Percentiles rank a stretch among this genome's conserved stretches.
Conservation (phyloP, 164 flowering plant genomes). For the Tetracentron sinense region DNA sequence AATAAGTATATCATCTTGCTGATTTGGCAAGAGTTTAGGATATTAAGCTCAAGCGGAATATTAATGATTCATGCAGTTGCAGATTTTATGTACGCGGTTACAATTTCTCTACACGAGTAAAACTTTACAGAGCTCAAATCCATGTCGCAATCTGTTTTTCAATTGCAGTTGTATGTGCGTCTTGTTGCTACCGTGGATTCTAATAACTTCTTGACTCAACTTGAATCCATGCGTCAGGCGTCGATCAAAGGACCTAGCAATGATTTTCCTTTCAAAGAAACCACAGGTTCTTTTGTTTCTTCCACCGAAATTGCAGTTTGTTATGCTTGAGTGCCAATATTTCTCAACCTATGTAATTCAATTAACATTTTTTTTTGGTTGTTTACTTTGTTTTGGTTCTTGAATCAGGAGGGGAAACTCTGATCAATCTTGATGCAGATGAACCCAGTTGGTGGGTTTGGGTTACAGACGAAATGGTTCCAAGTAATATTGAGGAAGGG, state of each 20-base stretch:
- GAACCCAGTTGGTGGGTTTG: constrained; percentile 96
- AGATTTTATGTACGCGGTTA: not conserved
- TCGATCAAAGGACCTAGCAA: constrained; percentile 31
- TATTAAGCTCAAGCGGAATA: not conserved
- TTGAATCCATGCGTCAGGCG: constrained; percentile 41
- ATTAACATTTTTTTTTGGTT: not conserved
- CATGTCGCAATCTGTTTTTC: not conserved
- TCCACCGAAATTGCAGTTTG: not conserved
- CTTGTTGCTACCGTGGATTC: constrained; percentile 72
- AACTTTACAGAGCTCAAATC: not conserved
- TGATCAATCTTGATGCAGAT: constrained; percentile 54
- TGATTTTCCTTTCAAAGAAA: constrained; percentile 66
- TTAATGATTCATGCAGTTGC: not conserved
- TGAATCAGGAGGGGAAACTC: constrained; percentile 52
- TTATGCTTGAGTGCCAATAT: not conserved
- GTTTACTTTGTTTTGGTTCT: constrained; percentile 13
- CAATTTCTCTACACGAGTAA: not conserved
- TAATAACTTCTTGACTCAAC: constrained; percentile 46
- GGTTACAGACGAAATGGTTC: constrained; percentile 79
- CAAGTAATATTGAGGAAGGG: constrained; percentile 54
- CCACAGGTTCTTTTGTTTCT: constrained; percentile 48
- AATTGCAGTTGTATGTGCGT: constrained; percentile 59
- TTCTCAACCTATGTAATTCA: not conserved
- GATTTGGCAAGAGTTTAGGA: too few species aligned
- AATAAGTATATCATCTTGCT: too few species aligned